Evolutionary conservation across 305 asterid genomes (phyloP).

Genomic region (Fraxinus sp.): DNA sequence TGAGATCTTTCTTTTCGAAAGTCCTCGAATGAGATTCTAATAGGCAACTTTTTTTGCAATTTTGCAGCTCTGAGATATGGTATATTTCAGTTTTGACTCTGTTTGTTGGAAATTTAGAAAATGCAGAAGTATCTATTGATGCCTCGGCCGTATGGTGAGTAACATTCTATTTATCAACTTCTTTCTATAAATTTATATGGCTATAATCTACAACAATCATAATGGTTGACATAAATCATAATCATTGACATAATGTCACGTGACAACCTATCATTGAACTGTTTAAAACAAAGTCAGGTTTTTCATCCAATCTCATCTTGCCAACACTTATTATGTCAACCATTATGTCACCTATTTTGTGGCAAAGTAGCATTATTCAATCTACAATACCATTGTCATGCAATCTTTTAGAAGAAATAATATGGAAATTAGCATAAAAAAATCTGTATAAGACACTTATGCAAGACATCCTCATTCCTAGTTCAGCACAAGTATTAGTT

Average conservation of each 20-base stretch:
- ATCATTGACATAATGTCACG: neutral
- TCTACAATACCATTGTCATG: neutral
- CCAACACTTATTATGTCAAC: neutral
- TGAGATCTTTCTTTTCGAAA: neutral
- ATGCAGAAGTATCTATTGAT: constrained; percentile 63
- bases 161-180: neutral
- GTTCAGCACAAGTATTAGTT: neutral
- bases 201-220: neutral
- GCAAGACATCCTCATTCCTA: neutral
- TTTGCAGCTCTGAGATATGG: constrained; percentile 60
- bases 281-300: neutral
- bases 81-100: constrained; percentile 43
- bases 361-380: neutral
- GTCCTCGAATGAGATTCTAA: neutral
- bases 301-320: neutral
- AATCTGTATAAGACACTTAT: neutral
- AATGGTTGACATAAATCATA: too few species aligned
- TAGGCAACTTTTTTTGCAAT: neutral
- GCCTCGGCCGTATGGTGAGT: constrained; percentile 64
- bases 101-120: constrained; percentile 52
- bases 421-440: neutral
- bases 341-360: neutral
- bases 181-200: neutral
- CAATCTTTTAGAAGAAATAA: neutral
- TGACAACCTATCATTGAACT: too few species aligned